Evolutionary conservation across 208 protist genomes (phyloP).

Genomic region (Spongospora subterranea): DNA sequence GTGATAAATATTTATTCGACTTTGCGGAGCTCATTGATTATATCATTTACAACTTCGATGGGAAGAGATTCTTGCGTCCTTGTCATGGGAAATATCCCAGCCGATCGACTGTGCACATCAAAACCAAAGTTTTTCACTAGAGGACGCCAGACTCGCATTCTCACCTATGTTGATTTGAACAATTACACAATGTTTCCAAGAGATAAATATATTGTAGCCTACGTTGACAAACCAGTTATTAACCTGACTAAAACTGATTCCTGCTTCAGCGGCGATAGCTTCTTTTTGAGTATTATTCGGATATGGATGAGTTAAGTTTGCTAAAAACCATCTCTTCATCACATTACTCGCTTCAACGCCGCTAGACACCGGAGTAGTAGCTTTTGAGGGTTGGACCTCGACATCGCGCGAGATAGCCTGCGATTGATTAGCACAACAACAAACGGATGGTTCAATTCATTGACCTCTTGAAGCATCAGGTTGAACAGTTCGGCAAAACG

Average conservation of each 20-base stretch:
- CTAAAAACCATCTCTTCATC: slow-evolving; percentile 49
- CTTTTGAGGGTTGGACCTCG: too few species aligned
- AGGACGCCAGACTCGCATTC: slow-evolving; percentile 23
- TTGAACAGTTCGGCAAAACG: slow-evolving; percentile 46
- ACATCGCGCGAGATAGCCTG: too few species aligned
- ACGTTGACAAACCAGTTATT: slow-evolving; percentile 56
- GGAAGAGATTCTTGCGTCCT: slow-evolving; percentile 39
- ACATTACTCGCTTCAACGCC: not conserved
- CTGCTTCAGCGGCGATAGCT: not conserved
- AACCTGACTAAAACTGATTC: slow-evolving; percentile 28
- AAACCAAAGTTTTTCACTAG: slow-evolving; percentile 49
- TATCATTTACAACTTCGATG: slow-evolving; percentile 21
- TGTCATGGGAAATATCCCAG: slow-evolving; percentile 39
- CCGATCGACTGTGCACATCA: not conserved
- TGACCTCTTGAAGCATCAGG: not conserved
- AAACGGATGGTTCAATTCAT: too few species aligned
- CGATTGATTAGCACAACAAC: too few species aligned
- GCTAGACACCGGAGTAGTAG: not conserved
- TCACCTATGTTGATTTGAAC: not conserved
- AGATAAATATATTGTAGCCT: not conserved
- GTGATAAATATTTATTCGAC: not conserved
- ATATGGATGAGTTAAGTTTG: slow-evolving; percentile 35
- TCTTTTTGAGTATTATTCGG: slow-evolving; percentile 24
- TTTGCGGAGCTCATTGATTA: slow-evolving; percentile 20
- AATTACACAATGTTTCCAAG: not conserved